Evolutionary conservation across 2,329 filamentous ascomycete genomes (phyloP).

Genomic region (Monilinia fructigena): DNA sequence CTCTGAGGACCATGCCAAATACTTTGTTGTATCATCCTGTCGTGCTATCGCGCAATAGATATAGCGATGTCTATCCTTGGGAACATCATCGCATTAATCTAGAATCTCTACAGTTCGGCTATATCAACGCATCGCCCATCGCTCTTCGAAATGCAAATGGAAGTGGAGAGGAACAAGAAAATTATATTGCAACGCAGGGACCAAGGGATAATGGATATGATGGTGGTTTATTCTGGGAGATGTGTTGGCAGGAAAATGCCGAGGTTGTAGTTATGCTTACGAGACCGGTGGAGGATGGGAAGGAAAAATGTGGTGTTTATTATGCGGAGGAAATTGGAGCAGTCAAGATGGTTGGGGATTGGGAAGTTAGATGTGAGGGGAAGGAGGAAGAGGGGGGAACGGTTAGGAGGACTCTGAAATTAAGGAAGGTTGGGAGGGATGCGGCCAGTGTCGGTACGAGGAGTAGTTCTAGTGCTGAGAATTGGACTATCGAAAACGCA

Average conservation of each 20-base stretch:
- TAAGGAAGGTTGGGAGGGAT: background rate
- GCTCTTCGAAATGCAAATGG: conserved; percentile 37
- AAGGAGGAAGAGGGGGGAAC: conserved; percentile 18
- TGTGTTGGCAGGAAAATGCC: conserved; percentile 24
- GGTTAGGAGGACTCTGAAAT: conserved; percentile 24
- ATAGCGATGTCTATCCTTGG: conserved; percentile 85
- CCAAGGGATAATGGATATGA: conserved; percentile 22
- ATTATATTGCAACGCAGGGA: conserved; percentile 28
- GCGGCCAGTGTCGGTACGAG: background rate
- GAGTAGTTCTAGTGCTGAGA: conserved; percentile 1
- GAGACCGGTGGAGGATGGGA: conserved; percentile 23
- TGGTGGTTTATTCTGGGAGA: conserved; percentile 23
- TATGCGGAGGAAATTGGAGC: conserved; percentile 24
- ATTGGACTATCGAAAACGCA: background rate
- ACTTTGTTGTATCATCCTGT: conserved; percentile 20
- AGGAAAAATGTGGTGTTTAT: conserved; percentile 29
- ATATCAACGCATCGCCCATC: conserved; percentile 74
- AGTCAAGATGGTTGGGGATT: conserved; percentile 21
- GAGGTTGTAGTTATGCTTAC: conserved; percentile 30
- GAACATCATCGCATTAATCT: conserved; percentile 79
- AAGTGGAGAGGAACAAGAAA: conserved; percentile 37
- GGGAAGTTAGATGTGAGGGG: conserved; percentile 24
- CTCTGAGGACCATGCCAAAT: conserved; percentile 12
- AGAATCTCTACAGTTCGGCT: conserved; percentile 69
- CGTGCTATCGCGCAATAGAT: conserved; percentile 65